phyloP scores from a whole-genome alignment of 257 asterid genomes.

The Lithospermum erythrorhizon region DNA sequence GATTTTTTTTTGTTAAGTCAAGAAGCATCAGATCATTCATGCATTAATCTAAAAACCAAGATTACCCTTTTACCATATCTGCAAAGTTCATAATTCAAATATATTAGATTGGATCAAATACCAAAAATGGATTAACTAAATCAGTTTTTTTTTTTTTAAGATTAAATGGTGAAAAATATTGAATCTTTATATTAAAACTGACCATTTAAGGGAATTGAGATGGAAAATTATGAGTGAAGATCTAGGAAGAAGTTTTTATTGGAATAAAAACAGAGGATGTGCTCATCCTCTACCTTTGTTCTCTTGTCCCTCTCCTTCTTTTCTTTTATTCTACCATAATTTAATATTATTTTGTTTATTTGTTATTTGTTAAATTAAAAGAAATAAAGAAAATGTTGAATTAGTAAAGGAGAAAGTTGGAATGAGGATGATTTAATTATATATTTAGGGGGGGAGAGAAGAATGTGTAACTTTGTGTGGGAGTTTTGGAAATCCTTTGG shows the following conservation, averaged over 20 bases:
- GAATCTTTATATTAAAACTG: constrained; percentile 15
- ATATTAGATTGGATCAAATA: constrained; percentile 30
- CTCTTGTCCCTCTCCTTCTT: constrained; percentile 35
- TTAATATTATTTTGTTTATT: constrained; percentile 2
- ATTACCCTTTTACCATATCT: constrained; percentile 12
- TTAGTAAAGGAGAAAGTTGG: constrained; percentile 19
- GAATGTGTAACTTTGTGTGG: constrained; percentile 12
- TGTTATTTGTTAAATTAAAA: constrained; percentile 15
- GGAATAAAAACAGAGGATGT: constrained; percentile 51
- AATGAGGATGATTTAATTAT: constrained; percentile 17
- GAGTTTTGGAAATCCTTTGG: constrained; percentile 36
- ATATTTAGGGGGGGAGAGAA: constrained; percentile 9
- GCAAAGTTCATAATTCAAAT: constrained; percentile 30
- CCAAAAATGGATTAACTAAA: constrained; percentile 16
- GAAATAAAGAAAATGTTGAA: constrained; percentile 29
- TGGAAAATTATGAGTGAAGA: constrained; percentile 22
- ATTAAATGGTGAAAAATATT: constrained; percentile 7
- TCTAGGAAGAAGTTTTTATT: constrained; percentile 33
- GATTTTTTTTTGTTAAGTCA: constrained; percentile 41
- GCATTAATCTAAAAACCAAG: constrained; percentile 42
- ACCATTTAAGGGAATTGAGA: constrained; percentile 30
- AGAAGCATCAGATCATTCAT: constrained; percentile 60
- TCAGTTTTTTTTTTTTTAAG: constrained; percentile 2
- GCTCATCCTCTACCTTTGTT: constrained; percentile 46
- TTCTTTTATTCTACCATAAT: constrained; percentile 51